A percentile compares a stretch with the other conserved stretches of the same genome.
These are phyloP conservation scores for Pichia heedii DNA, from an alignment of 805 yeast genomes.

Conservation along the genomic window DNA sequence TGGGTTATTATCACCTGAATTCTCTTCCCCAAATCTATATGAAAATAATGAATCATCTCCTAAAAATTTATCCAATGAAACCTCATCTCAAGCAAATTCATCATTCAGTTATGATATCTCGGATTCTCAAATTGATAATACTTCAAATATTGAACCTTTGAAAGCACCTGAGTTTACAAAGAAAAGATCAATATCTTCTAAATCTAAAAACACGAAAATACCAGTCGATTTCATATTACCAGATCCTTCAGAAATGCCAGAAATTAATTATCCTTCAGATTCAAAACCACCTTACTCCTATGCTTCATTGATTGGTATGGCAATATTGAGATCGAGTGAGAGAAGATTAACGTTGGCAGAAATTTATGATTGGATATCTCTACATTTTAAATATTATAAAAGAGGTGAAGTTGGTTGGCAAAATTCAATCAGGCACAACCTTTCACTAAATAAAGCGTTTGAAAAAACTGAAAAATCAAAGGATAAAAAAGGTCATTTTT, in stretches of 20 bases:
- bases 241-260: constrained; percentile 33
- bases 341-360: constrained; percentile 70
- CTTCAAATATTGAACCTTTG: not conserved
- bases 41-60: too few relatives aligned
- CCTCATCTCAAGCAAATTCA: too few relatives aligned
- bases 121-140: constrained; percentile 2
- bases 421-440: constrained; percentile 89
- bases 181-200: constrained; percentile 4
- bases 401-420: constrained; percentile 94
- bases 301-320: constrained; percentile 89
- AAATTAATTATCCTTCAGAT: constrained; percentile 38
- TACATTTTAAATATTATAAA: constrained; percentile 74
- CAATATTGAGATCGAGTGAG: constrained; percentile 71
- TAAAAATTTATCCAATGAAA: too few relatives aligned
- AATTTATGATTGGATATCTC: constrained; percentile 87
- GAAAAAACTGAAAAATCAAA: constrained; percentile 84
- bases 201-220: constrained; percentile 19
- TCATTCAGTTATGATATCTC: too few relatives aligned
- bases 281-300: constrained; percentile 88
- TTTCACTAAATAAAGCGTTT: constrained; percentile 89
- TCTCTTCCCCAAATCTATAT: constrained; percentile 39
- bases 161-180: constrained; percentile 8
- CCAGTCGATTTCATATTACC: constrained; percentile 27
- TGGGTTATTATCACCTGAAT: constrained; percentile 31
- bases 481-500: constrained; percentile 86